phyloP scores from a whole-genome alignment of 768 basidiomycete genomes.

The Amylocystis lapponica region DNA sequence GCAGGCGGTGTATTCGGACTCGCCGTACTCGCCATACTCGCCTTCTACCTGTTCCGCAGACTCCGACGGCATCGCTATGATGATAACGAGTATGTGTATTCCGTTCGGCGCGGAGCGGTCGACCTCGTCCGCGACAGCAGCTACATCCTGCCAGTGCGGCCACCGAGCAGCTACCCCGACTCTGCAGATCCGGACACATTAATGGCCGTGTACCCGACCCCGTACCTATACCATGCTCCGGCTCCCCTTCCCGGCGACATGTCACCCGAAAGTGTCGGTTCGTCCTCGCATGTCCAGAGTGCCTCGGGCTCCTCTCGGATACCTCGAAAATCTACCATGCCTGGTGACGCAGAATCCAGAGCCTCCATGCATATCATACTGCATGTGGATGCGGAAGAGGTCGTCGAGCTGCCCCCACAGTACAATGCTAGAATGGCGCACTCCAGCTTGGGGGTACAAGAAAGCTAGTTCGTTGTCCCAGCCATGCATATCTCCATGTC shows the following conservation, averaged over 20 bases:
- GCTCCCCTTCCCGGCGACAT: too few species aligned
- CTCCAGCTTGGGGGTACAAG: too few species aligned
- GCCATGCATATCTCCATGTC: too few species aligned
- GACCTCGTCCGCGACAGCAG: too few species aligned
- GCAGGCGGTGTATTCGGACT: conserved; percentile 17
- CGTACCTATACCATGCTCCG: not conserved
- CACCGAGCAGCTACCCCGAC: not conserved
- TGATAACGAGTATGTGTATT: conserved; percentile 1
- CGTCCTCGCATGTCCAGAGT: conserved; percentile 16
- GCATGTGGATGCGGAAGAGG: conserved; percentile 63
- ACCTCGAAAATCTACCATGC: conserved; percentile 55
- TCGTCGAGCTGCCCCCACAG: conserved; percentile 73
- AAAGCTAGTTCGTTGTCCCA: too few species aligned
- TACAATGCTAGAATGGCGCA: conserved; percentile 50
- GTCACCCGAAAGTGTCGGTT: conserved; percentile 4
- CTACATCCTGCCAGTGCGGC: too few species aligned
- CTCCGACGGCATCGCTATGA: conserved; percentile 6
- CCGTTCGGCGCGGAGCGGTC: too few species aligned
- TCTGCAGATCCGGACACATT: not conserved
- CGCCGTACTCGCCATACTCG: conserved; percentile 12
- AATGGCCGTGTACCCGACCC: too few species aligned
- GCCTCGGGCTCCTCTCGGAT: conserved; percentile 38
- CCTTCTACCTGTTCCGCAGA: conserved; percentile 16
- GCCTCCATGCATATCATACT: conserved; percentile 55
- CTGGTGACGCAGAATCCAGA: too few species aligned